Percentiles rank a stretch among this genome's conserved stretches.
These are phyloP conservation scores for Penicillium sp. DNA, from an alignment of 2,329 filamentous ascomycete species.

Conservation along the genomic window DNA sequence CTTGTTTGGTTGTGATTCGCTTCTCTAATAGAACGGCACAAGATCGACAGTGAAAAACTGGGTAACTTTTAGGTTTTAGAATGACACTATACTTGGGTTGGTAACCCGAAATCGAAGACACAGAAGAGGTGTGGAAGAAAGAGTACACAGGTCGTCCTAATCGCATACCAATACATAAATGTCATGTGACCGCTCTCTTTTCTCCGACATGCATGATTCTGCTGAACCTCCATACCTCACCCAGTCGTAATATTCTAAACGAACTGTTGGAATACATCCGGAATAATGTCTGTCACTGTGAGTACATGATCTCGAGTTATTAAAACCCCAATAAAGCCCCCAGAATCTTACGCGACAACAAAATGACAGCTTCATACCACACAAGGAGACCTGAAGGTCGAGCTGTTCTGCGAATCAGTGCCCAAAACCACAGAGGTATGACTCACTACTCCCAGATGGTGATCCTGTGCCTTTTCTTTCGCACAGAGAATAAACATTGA, in stretches of 20 bases:
- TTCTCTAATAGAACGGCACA: neutral
- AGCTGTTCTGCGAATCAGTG: constrained; percentile 93
- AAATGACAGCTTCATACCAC: constrained; percentile 73
- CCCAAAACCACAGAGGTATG: constrained; percentile 85
- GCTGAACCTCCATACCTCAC: neutral
- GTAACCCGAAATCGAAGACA: neutral
- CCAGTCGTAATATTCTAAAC: neutral
- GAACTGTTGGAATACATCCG: too few species aligned
- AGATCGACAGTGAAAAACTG: neutral
- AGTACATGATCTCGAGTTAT: constrained; percentile 17
- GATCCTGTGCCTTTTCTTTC: too few species aligned
- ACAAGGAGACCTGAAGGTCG: constrained; percentile 88
- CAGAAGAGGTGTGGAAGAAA: neutral
- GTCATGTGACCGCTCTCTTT: constrained; percentile 9
- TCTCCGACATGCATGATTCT: constrained; percentile 3
- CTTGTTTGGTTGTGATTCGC: constrained; percentile 11
- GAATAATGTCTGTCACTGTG: constrained; percentile 42
- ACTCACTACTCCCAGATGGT: too few species aligned
- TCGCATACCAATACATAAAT: neutral
- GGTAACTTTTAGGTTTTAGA: neutral
- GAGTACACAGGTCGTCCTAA: neutral
- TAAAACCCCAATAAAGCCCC: neutral
- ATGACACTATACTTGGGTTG: neutral
- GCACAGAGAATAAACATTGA: neutral
- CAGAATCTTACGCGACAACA: neutral